These are phyloP conservation scores for Podaxis sp. DNA, from an alignment of 768 basidiomycete species.

Conservation along the genomic window DNA sequence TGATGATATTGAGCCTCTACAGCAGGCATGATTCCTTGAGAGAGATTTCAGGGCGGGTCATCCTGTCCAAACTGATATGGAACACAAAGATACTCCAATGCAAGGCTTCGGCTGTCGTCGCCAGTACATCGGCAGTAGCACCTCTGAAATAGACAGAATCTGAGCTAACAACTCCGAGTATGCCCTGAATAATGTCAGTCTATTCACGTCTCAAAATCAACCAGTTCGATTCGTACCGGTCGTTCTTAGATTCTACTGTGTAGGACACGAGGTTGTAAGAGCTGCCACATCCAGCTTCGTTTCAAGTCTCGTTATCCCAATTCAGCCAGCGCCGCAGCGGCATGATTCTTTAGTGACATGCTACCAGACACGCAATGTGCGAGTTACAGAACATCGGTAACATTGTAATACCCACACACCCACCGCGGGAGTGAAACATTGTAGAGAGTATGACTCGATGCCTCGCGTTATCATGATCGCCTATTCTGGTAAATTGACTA, in stretches of 20 bases:
- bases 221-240: not conserved
- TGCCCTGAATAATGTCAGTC: not conserved
- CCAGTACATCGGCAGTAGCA: not conserved
- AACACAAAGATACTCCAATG: not conserved
- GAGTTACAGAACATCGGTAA: not conserved
- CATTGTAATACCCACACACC: not conserved
- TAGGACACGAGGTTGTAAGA: not conserved
- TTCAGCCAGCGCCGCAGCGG: not conserved
- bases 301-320: not conserved
- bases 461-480: not conserved
- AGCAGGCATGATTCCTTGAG: not conserved
- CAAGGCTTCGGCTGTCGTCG: not conserved
- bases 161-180: not conserved
- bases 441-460: slow-evolving; percentile 1
- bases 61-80: not conserved
- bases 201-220: not conserved
- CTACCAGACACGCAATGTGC: not conserved
- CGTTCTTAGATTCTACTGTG: not conserved
- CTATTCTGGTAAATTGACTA: slow-evolving; percentile 14
- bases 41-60: not conserved
- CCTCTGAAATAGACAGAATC: not conserved
- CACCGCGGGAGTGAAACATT: slow-evolving; percentile 8
- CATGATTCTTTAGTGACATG: not conserved
- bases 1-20: not conserved
- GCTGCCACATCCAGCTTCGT: not conserved